Base-by-base conservation (phyloP, 352 stramenopile species). In the Globisporangium alternatum region DNA sequence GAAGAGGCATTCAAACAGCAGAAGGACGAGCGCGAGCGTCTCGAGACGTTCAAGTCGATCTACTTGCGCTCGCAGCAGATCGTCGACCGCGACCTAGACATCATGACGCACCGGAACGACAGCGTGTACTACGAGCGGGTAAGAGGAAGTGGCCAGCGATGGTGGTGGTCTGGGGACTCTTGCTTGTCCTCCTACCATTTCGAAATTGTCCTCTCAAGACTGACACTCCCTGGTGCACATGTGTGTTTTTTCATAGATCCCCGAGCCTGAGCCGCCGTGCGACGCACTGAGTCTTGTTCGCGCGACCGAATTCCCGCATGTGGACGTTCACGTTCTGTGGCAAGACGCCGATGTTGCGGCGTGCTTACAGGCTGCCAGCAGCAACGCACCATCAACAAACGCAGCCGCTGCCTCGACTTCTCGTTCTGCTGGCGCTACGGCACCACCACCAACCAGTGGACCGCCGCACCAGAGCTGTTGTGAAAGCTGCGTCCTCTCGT, bases 111-210 rank as follows among this genome's bases (percentile, higher is more conserved):
- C 43, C 78, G 82, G 52, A 91, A 91, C 61, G 77, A 89, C 54
- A 83, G 70, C 56, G 79, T 89, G 9, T 91, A 89, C 57, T 89
- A 88, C 60, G 77, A 89, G 62, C 72, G 73, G 67, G 81, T 88
- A 70, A 43, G 70, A 60, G 1, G 12, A 3, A 37, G 5, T 37
- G 31, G 25, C 25, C 25, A 37, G 31, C 8, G 31, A 9, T 37
- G 31, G 31, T 37, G 31, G 31, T 37, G 31, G 3, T 37, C 31
- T 37, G 31, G 5, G 5, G 31, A 10, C 8, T 41, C 3, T 48
- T 48, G 17, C 56, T 25, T n/a, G 8, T 57, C 22, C 25, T 8
- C 33, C 21, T 39, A 31, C 21, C 10, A 51, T 62, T 12, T 37
- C 37, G 5, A 31, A 10, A 39, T 17, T 17, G 22, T 35, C 33